Conservation (phyloP, 148 eudicot genomes). For the Gaultheria prostrata region DNA sequence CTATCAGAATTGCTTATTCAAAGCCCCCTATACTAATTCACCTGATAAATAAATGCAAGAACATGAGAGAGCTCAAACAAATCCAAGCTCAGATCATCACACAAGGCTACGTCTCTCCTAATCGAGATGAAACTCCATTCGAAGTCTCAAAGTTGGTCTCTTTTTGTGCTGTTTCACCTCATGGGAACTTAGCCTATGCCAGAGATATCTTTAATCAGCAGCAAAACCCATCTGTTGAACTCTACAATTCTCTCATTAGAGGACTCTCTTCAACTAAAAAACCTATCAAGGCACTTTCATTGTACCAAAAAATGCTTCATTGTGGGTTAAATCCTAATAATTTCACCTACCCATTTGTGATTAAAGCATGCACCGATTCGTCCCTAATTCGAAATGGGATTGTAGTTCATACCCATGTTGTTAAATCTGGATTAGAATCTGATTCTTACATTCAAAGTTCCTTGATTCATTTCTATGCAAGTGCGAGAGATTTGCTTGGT, state of each 20-base stretch:
- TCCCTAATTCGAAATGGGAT: constrained; percentile 20
- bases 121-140: constrained; percentile 12
- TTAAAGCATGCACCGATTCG: constrained; percentile 28
- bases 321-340: constrained; percentile 28
- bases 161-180: constrained; percentile 20
- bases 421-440: constrained; percentile 29
- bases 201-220: constrained; percentile 27
- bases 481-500: constrained; percentile 20
- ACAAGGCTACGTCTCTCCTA: constrained; percentile 17
- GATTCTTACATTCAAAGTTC: constrained; percentile 35
- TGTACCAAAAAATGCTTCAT: constrained; percentile 25
- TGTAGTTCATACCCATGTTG: constrained; percentile 30
- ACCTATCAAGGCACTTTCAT: constrained; percentile 24
- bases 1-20: background rate
- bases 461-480: constrained; percentile 35
- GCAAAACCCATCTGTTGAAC: constrained; percentile 28
- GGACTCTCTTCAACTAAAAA: constrained; percentile 23
- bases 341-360: constrained; percentile 35
- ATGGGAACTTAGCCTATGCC: constrained; percentile 31
- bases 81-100: constrained; percentile 34
- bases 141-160: constrained; percentile 23
- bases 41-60: constrained; percentile 30
- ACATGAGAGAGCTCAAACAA: constrained; percentile 29
- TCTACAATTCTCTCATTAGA: constrained; percentile 39
- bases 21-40: constrained; percentile 1